These are phyloP conservation scores for Lepidopterella palustris DNA, from an alignment of 495 filamentous ascomycete species.

Conservation along the genomic window DNA sequence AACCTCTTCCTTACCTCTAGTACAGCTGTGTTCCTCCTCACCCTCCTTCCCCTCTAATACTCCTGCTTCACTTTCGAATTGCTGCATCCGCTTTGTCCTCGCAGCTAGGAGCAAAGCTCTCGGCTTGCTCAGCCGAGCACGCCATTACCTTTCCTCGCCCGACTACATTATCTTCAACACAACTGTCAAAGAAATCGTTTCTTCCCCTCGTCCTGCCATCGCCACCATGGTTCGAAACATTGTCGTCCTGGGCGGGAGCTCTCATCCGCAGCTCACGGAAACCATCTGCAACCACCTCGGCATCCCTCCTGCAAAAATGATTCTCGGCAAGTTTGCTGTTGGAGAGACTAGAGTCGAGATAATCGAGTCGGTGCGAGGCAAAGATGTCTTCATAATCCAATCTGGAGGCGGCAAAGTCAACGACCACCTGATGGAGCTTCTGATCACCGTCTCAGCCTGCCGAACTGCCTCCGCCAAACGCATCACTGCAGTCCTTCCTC, in stretches of 20 bases:
- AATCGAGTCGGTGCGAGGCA: conserved; percentile 87
- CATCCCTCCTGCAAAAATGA: conserved; percentile 71
- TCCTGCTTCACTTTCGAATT: no score
- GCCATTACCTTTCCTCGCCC: no score
- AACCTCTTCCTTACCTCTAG: no score
- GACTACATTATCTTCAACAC: no score
- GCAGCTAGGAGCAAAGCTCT: no score
- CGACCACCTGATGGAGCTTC: conserved; percentile 89
- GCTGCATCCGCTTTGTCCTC: no score
- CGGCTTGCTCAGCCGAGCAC: no score
- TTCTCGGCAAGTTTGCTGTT: conserved; percentile 84
- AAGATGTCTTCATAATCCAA: conserved; percentile 97
- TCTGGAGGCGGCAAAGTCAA: conserved; percentile 86
- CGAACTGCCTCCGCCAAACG: conserved; percentile 89
- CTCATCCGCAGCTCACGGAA: conserved; percentile 80
- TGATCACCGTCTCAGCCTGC: conserved; percentile 94
- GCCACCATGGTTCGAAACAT: conserved; percentile 91
- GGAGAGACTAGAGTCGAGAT: conserved; percentile 96
- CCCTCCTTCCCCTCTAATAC: no score
- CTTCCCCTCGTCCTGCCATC: no score
- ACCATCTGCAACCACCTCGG: conserved; percentile 81
- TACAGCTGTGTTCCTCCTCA: no score
- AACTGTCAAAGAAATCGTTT: no score
- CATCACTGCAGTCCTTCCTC: conserved; percentile 87
- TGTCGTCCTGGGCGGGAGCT: conserved; percentile 86